Evolutionary conservation across 371 early-diverging fungal species (phyloP), one percentile per base, ranked within the genome.

Genomic region (Lichtheimia corymbifera): DNA sequence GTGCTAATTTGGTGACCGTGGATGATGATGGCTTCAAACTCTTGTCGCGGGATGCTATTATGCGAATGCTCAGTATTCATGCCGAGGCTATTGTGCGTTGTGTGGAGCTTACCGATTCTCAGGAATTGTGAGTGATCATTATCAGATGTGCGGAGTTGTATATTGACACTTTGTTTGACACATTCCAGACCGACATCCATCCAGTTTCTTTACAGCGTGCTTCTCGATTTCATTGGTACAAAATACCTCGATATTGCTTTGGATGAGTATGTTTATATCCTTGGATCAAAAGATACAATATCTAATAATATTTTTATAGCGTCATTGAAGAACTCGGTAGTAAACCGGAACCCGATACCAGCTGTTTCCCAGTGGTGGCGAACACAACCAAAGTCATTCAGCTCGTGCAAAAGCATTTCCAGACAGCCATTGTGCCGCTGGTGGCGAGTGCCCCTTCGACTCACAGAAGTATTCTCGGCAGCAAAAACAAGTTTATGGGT

Each of bases 391-490:
- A 89, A 25, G 85, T 90, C 2, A 81, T 93, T 18, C 94, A 93
- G 45, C 72, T 96, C 47, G 73, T 94, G 54, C 97, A 98, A 71
- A 79, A 88, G 41, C 97, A 97, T 72, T 97, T 96, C 78, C 94
- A 95, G 63, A 80, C 86, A 11, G 80, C 84, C 3, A 82, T 96
- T 58, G 95, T 94, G 14, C 72, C 95, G 0, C 67, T 94, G 52
- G 79, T 96, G 0, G 80, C 84, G 6, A 73, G 86, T 18, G 83
- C 91, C 6, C 93, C 93, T 9, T 87, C 93, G 14, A 82, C 89
- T 2, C 93, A 97, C 59, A 87, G 96, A 41, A 94, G 95, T 30
- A 77, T 90, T 1, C 88, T 97, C 0, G 72, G 83, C 9, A 76
- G 82, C 47, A 97, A 97, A 73, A 98, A 97, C 72, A 87, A 82